Conservation (phyloP, 805 yeast genomes). For the Grigorovia humatica region DNA sequence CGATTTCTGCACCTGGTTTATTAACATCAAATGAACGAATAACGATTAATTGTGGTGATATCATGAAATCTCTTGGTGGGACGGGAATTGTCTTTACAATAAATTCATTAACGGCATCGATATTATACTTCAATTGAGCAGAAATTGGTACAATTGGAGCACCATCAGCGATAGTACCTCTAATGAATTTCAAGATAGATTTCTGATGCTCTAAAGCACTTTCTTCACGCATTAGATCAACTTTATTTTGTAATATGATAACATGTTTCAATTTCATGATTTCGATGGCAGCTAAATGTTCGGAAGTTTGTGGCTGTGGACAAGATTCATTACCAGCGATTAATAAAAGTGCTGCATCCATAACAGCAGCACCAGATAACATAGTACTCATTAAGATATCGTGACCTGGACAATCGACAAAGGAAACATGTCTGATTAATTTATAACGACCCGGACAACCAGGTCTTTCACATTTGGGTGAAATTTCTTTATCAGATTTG, state of each 20-base stretch:
- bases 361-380: constrained; percentile 99
- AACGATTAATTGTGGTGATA: constrained; percentile 90
- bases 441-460: constrained; percentile 86
- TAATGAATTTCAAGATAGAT: constrained; percentile 81
- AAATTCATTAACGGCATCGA: constrained; percentile 96
- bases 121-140: constrained; percentile 96
- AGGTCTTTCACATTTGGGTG: constrained; percentile 81
- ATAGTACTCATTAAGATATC: constrained; percentile 99
- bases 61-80: constrained; percentile 89
- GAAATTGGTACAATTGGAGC: constrained; percentile 98
- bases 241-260: constrained; percentile 92
- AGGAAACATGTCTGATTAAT: constrained; percentile 91
- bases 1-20: constrained; percentile 97
- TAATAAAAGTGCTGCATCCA: constrained; percentile 96
- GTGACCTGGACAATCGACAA: constrained; percentile 99
- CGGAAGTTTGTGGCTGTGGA: constrained; percentile 99
- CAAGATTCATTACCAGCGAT: constrained; percentile 98
- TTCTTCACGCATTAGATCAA: constrained; percentile 96
- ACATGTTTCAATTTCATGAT: constrained; percentile 97
- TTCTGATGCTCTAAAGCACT: constrained; percentile 92
- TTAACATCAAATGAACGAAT: constrained; percentile 98
- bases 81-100: constrained; percentile 90
- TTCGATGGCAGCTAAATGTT: constrained; percentile 98
- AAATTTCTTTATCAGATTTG: constrained; percentile 88
- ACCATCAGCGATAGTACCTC: constrained; percentile 98